These are phyloP conservation scores for Phaffia tasmanica DNA, from an alignment of 768 basidiomycete genomes.

Conservation along the genomic window DNA sequence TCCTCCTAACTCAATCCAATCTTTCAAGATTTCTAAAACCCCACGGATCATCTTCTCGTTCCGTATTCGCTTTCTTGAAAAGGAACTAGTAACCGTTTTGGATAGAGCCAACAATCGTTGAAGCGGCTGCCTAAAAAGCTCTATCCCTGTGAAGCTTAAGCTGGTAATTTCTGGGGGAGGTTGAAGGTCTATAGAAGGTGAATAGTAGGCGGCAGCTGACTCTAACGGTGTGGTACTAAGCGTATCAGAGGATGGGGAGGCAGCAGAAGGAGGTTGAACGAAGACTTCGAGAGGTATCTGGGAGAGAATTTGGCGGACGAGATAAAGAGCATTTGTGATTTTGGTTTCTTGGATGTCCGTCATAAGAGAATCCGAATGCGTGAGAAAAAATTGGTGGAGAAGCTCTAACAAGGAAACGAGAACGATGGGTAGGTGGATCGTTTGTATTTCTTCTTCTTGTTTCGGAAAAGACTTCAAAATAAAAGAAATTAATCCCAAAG, in stretches of 20 bases:
- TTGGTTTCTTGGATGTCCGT: background rate
- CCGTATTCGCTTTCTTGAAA: background rate
- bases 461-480: constrained; percentile 58
- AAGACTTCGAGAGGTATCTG: constrained; percentile 11
- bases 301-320: constrained; percentile 8
- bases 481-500: constrained; percentile 58
- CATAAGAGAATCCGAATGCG: background rate
- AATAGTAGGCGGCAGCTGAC: background rate
- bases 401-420: constrained; percentile 58
- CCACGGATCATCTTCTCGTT: background rate
- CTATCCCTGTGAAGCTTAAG: constrained; percentile 4
- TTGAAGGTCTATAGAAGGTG: background rate
- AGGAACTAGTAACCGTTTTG: background rate
- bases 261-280: background rate
- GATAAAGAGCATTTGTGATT: no score
- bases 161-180: constrained; percentile 5
- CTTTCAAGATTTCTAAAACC: background rate
- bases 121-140: background rate
- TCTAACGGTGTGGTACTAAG: background rate
- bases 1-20: background rate
- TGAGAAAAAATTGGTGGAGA: constrained; percentile 37
- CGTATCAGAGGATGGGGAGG: background rate
- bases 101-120: constrained; percentile 1
- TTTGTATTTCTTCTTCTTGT: constrained; percentile 79
- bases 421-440: constrained; percentile 66